Base-by-base conservation (phyloP, 306 rosid species). In the Pyrus bretschneideri region DNA sequence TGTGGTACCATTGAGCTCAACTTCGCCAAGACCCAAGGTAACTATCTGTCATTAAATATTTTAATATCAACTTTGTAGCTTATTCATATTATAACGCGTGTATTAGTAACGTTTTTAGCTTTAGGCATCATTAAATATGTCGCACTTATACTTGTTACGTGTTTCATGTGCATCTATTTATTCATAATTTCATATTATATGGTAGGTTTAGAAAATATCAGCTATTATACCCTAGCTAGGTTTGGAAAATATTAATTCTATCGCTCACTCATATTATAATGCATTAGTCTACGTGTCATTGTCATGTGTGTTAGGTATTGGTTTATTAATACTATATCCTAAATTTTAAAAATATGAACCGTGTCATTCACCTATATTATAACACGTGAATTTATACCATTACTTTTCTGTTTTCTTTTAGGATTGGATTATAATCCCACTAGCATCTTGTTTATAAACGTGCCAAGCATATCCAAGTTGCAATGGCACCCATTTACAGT, bases 401-500 rank as follows among this genome's bases (percentile, higher is more conserved):
- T 19, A 5, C 3, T n/a, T 57, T 57, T 57, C 15, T 72, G 23
- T 70, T 27, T 75, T 69, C 67, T 70, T 76, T 15, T 86, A 91
- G 97, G 86, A 14, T 85, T 92, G 66, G 29, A 46, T 49, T 84
- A 88, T 72, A 90, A 83, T 79, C 90, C 96, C 1, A 81, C 93
- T 9, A 89, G 96, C 81, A 63, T 85, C 21, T 70, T 92, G 84
- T 88, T 85, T 70, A 80, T 92, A 49, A 92, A 92, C 35, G 90
- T 92, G 70, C 93, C 96, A 1, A 80, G 72, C 44, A 71, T 92
- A 75, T 92, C 97, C 38, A 92, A 84, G 87, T 57, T 90, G 69
- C 96, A 92, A 30, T 92, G 97, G 96, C 97, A 92, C 74, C 96
- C 97, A 38, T 92, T 92, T 65, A 92, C 97, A 27, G 82, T 90